phyloP scores from a whole-genome alignment of 1,139 yeast genomes.

The Debaryomyces fabryi region DNA sequence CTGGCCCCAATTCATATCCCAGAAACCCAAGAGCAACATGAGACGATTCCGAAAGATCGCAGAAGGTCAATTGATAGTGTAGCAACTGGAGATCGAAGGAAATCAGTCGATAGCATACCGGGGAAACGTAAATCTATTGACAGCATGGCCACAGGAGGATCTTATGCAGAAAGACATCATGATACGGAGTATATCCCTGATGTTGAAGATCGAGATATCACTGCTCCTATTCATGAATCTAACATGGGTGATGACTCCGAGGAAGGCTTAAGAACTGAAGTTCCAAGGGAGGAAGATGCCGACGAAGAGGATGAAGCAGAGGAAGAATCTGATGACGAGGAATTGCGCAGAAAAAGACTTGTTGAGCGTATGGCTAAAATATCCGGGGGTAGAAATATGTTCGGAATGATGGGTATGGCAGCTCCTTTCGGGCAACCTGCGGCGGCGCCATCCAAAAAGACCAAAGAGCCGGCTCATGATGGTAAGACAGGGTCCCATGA shows the following conservation, averaged over 20 bases:
- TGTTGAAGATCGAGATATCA: conserved; percentile 17
- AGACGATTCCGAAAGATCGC: conserved; percentile 3
- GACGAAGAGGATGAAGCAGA: conserved; percentile 28
- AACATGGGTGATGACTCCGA: conserved; percentile 11
- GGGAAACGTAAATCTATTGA: not conserved
- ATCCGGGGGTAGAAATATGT: conserved; percentile 90
- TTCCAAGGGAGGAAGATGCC: conserved; percentile 17
- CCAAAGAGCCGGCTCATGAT: conserved; percentile 9
- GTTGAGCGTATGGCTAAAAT: conserved; percentile 96
- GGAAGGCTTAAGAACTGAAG: conserved; percentile 14
- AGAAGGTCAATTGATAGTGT: conserved; percentile 1
- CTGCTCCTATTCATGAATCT: not conserved
- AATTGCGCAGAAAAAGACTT: conserved; percentile 72
- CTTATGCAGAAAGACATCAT: not conserved
- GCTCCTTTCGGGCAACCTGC: conserved; percentile 34
- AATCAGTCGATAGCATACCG: not conserved
- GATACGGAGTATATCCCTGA: conserved; percentile 10
- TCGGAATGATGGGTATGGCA: conserved; percentile 76
- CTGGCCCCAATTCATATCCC: not conserved
- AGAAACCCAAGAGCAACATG: conserved; percentile 10
- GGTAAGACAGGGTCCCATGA: conserved; percentile 13
- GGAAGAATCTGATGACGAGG: conserved; percentile 69
- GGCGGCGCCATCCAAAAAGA: conserved; percentile 15
- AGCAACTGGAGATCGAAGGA: not conserved
- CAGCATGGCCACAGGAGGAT: conserved; percentile 1